Base-by-base conservation (phyloP, 129 eudicot species). In the Helianthus tuberosus region DNA sequence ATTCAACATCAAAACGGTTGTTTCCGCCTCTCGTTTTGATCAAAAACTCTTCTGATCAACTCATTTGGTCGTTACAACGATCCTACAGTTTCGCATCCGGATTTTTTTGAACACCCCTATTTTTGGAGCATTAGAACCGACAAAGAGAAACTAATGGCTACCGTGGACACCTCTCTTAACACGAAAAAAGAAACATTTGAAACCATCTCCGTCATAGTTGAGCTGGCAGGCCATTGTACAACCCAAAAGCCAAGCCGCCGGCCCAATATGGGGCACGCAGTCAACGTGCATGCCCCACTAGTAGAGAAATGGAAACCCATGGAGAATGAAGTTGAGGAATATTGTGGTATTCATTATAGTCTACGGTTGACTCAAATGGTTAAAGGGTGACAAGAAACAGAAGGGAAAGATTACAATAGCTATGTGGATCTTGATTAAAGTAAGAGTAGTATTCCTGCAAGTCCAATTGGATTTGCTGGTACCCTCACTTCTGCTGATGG, bases 191-290 rank as follows among this genome's bases (percentile, higher is more conserved):
- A 95, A 75, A 79, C 85, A 20, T 64, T 61, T 1, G 96, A 89
- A 55, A 85, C 90, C 82, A 81, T 95, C 65, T 77, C 87, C 44
- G 69, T 81, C 0, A 72, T 95, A 0, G 89, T 96, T 5, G 96
- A 95, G 53, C 88, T 95, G 71, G 99, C 96, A 1, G 97, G 97
- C n/a, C 97, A 95, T 81, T 95, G 97, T 84, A 95, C 99, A 0
- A 95, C 96, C 9, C 75, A 97, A 55, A 95, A 95, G 78, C 90
- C 97, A 5, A 73, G 71, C 55, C 99, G 91, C 60, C 82, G 97
- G 14, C 99, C 97, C 0, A 96, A 95, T 1, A 95, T 91, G 96
- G 94, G 99, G 20, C 96, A 95, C 43, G 96, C 89, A 0, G 99
- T 91, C 46, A 95, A 91, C 39, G 96, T 95, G 3, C 47, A 91